These are phyloP conservation scores for Acacia pycnantha DNA, from an alignment of 331 rosid species.

Conservation along the genomic window DNA sequence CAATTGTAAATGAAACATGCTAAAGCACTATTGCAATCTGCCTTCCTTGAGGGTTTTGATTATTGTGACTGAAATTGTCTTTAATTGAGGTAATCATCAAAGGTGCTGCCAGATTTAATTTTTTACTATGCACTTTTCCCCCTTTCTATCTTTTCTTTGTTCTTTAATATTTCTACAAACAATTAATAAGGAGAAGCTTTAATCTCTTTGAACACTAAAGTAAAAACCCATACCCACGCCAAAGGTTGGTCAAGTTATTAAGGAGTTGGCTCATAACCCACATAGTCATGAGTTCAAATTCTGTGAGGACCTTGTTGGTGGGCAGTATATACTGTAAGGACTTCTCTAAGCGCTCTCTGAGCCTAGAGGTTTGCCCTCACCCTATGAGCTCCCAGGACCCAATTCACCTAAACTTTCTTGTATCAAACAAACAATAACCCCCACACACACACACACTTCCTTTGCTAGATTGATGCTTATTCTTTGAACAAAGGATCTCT, in stretches of 20 bases:
- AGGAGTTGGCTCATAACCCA: too few species aligned
- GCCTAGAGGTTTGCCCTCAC: too few species aligned
- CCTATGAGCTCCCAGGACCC: too few species aligned
- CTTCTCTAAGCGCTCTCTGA: too few species aligned
- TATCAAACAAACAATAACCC: too few species aligned
- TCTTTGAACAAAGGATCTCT: constrained; percentile 2
- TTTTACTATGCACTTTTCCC: background rate
- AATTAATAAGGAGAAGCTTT: background rate
- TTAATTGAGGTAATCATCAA: background rate
- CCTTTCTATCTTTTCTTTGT: background rate
- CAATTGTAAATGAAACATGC: background rate
- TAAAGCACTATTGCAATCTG: background rate
- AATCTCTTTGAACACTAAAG: background rate
- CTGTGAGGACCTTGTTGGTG: too few species aligned
- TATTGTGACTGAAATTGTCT: background rate
- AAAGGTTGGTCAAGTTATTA: too few species aligned
- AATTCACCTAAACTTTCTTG: too few species aligned
- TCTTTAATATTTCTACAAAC: background rate
- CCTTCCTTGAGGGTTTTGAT: background rate
- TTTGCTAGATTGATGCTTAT: constrained; percentile 4
- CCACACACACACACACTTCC: background rate
- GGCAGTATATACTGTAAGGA: too few species aligned
- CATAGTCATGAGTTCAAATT: too few species aligned
- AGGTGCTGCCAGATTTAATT: constrained; percentile 8
- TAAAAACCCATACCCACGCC: background rate